Conservation (phyloP, 257 asterid species). For the Lavandula angustifolia region DNA sequence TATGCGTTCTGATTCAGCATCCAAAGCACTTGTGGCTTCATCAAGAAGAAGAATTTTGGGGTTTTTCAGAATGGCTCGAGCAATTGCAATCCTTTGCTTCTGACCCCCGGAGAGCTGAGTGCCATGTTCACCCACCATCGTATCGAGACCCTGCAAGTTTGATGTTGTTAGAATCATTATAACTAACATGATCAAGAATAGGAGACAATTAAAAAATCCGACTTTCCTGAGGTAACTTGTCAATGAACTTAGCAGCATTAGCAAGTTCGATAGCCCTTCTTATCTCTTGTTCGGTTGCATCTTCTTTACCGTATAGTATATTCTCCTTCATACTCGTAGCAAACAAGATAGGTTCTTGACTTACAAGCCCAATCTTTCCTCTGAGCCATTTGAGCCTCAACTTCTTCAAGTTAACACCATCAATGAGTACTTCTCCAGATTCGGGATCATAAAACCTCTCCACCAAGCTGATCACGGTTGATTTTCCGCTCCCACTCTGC, state of each 20-base stretch:
- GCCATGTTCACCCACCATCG: slow-evolving; percentile 87
- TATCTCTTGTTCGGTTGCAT: slow-evolving; percentile 69
- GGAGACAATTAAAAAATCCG: neutral
- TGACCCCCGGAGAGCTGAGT: slow-evolving; percentile 87
- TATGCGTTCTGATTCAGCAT: slow-evolving; percentile 68
- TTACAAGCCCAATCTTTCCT: slow-evolving; percentile 66
- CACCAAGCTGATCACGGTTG: slow-evolving; percentile 66
- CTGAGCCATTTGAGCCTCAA: slow-evolving; percentile 59
- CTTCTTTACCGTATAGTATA: slow-evolving; percentile 58
- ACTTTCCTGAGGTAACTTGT: slow-evolving; percentile 61
- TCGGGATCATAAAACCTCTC: slow-evolving; percentile 80
- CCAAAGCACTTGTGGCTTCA: slow-evolving; percentile 91
- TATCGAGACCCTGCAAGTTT: slow-evolving; percentile 64
- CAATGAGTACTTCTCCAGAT: slow-evolving; percentile 60
- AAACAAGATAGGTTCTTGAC: slow-evolving; percentile 75
- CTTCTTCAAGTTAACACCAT: slow-evolving; percentile 52
- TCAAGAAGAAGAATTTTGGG: slow-evolving; percentile 85
- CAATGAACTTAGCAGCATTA: slow-evolving; percentile 75
- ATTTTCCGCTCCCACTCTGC: slow-evolving; percentile 80
- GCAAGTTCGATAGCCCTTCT: slow-evolving; percentile 68
- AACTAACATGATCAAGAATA: neutral
- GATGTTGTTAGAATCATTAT: neutral
- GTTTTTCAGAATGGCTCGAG: slow-evolving; percentile 73
- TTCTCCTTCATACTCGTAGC: slow-evolving; percentile 62
- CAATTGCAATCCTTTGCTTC: slow-evolving; percentile 81